phyloP scores from a whole-genome alignment of 2,329 filamentous ascomycete genomes.

The Ophiostoma australiae region DNA sequence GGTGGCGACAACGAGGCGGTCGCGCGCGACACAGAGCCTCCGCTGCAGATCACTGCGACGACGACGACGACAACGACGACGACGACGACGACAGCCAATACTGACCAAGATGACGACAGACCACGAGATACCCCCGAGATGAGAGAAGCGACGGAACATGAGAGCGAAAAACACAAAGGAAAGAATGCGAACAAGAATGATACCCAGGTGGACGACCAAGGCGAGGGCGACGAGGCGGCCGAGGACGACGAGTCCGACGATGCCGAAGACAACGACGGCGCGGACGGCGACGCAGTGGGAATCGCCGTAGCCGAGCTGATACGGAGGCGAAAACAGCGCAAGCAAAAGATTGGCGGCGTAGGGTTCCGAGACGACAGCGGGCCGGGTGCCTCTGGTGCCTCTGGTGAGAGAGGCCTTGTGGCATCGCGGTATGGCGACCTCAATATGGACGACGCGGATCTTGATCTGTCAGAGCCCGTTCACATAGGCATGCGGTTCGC shows the following conservation, averaged over 20 bases:
- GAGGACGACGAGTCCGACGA: slow-evolving; percentile 19
- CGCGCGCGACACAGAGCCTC: not conserved
- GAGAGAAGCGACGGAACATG: not conserved
- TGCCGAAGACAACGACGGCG: slow-evolving; percentile 19
- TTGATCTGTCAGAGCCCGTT: slow-evolving; percentile 18
- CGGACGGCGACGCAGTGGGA: slow-evolving; percentile 25
- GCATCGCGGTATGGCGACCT: slow-evolving; percentile 12
- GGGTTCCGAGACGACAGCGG: slow-evolving; percentile 44
- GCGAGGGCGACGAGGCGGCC: not conserved
- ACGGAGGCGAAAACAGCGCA: slow-evolving; percentile 49
- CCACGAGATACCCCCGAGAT: not conserved
- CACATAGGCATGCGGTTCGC: slow-evolving; percentile 52
- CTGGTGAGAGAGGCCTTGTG: not conserved
- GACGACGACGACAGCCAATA: not conserved
- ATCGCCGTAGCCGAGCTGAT: slow-evolving; percentile 49
- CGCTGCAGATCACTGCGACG: not conserved
- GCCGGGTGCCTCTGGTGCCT: not conserved
- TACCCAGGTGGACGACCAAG: not conserved
- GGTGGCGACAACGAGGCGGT: slow-evolving; percentile 3
- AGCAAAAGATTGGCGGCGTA: slow-evolving; percentile 50
- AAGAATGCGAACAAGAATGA: not conserved
- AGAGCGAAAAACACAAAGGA: not conserved
- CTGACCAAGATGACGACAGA: not conserved
- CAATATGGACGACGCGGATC: not conserved
- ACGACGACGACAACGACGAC: not conserved